Conservation (phyloP, 192 early-diverging fungal genomes). For the Coemansia sp. region DNA sequence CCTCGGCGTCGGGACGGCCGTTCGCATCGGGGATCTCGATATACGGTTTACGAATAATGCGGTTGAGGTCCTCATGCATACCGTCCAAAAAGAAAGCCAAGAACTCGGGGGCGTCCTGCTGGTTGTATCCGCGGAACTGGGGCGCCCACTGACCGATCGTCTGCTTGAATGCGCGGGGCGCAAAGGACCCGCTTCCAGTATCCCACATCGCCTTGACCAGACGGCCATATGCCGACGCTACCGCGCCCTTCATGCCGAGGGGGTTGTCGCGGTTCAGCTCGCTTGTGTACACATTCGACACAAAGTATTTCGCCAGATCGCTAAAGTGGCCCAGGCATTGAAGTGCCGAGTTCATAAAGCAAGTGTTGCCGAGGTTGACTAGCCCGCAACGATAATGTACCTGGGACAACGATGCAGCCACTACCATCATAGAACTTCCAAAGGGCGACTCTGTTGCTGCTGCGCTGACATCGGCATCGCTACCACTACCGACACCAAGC, state of each 20-base stretch:
- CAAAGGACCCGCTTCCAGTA: conserved; percentile 52
- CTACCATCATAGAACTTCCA: not conserved
- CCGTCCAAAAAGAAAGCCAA: conserved; percentile 79
- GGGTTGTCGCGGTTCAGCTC: conserved; percentile 74
- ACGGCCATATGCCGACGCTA: conserved; percentile 67
- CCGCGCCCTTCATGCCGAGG: conserved; percentile 70
- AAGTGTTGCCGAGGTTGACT: conserved; percentile 85
- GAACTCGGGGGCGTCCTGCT: conserved; percentile 86
- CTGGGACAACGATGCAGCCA: conserved; percentile 1
- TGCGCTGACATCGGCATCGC: conserved; percentile 3
- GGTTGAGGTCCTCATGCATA: conserved; percentile 84
- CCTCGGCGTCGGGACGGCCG: conserved; percentile 62
- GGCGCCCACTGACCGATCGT: conserved; percentile 56
- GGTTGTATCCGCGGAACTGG: conserved; percentile 68
- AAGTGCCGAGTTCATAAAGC: conserved; percentile 90
- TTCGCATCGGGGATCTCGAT: conserved; percentile 75
- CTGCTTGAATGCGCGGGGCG: conserved; percentile 77
- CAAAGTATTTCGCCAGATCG: conserved; percentile 64
- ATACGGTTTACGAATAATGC: conserved; percentile 76
- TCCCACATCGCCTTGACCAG: conserved; percentile 68
- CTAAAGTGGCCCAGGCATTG: conserved; percentile 82
- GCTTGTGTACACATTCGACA: conserved; percentile 56
- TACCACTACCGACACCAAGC: conserved; percentile 6
- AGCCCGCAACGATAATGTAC: conserved; percentile 65
- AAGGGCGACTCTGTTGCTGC: not conserved